Conservation (phyloP, 2,329 filamentous ascomycete species). For the Coleophoma crateriformis region DNA sequence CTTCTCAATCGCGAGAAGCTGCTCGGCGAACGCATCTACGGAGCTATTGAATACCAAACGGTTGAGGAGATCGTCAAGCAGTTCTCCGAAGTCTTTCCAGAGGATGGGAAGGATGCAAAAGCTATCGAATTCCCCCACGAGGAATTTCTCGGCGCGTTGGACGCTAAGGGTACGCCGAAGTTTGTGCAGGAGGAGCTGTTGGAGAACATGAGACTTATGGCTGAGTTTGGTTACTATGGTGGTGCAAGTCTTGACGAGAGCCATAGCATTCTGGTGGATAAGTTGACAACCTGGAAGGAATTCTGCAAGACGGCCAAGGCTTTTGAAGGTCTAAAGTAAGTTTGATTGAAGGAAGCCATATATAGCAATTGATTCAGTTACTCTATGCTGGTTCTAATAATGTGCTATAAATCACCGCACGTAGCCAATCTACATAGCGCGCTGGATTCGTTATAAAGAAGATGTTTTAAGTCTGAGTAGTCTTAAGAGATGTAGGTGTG, state of each 20-base stretch:
- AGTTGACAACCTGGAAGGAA: constrained; percentile 36
- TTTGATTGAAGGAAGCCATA: no score
- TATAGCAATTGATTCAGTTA: no score
- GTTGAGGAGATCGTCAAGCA: constrained; percentile 31
- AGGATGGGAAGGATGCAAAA: constrained; percentile 31
- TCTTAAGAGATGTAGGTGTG: no score
- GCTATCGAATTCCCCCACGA: constrained; percentile 32
- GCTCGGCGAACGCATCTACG: constrained; percentile 37
- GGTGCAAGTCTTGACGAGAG: constrained; percentile 35
- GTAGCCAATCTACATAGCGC: no score
- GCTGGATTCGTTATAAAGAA: no score
- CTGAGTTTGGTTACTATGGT: constrained; percentile 47
- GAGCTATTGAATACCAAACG: constrained; percentile 36
- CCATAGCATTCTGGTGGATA: constrained; percentile 30
- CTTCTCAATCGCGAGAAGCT: constrained; percentile 27
- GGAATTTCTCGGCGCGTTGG: constrained; percentile 33
- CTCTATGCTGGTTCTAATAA: no score
- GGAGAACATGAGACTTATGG: constrained; percentile 47
- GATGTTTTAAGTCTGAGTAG: no score
- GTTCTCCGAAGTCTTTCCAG: constrained; percentile 33
- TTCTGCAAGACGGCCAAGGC: constrained; percentile 27
- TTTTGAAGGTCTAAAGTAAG: constrained; percentile 31
- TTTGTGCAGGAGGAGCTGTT: constrained; percentile 41
- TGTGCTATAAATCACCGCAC: no score
- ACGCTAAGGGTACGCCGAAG: constrained; percentile 30